Evolutionary conservation across 2,329 filamentous ascomycete genomes (phyloP), one percentile per base, ranked within the genome.

Genomic region (Microsporum ferrugineum): DNA sequence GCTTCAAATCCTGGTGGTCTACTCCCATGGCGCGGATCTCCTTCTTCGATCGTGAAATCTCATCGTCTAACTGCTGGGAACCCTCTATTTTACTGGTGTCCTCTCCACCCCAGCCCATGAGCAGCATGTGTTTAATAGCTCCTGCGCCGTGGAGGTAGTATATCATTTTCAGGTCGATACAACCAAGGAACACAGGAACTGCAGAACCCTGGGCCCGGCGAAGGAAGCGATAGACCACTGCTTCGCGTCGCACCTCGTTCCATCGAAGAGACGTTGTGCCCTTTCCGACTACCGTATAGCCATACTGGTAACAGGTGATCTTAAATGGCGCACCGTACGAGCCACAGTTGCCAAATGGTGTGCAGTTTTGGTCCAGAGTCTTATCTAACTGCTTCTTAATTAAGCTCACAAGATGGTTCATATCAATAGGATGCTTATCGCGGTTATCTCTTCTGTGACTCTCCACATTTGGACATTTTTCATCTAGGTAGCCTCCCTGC

Each of bases 391-490:
- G 60, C 10, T 62, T 7, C 31, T 59, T 56, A 1, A 64, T 34
- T 36, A 63, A 58, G 7, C 38, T 23, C 33, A 61, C 63, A 29
- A 66, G 61, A 10, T 60, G 23, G 23, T 38, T 38, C 57, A 53
- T 39, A 51, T 17, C 38, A 38, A 61, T 61, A 33, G n/a, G 36
- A 14, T 60, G 62, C 45, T 33, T 45, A 38, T 57, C 41, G 10
- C 39, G 31, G 17, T 43, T 36, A 7, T 33, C 31, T 7, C 31
- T 41, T 31, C 66, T 64, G 65, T 78, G 74, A 59, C 70, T 63
- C 6, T 49, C 60, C 1, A 72, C 65, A 62, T 78, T 78, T 0
- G 72, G 76, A 65, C 75, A 76, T 1, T 58, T n/a, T 33, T 60
- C 17, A 60, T 76, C 72, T 14, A 56, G 43, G 43, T 62, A 3